These are phyloP conservation scores for Neurospora sp. DNA, from an alignment of 2,329 filamentous ascomycete genomes.

Conservation along the genomic window DNA sequence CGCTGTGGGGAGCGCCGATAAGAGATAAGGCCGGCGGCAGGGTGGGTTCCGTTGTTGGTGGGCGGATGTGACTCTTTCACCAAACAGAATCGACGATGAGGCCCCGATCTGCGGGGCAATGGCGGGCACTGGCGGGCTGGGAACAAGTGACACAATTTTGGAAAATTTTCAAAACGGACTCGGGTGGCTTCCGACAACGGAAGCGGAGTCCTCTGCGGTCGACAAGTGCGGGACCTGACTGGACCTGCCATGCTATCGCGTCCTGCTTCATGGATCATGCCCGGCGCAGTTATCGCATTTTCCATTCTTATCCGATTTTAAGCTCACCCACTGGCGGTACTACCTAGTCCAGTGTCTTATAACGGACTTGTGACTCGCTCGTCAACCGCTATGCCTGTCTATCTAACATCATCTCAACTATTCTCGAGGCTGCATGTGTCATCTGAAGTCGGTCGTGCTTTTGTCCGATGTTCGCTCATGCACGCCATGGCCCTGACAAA, in stretches of 20 bases:
- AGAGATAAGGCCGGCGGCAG: slow-evolving; percentile 1
- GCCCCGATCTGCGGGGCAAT: neutral
- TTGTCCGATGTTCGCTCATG: neutral
- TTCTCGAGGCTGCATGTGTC: neutral
- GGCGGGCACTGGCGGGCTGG: neutral
- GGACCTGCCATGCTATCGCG: neutral
- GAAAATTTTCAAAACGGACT: slow-evolving; percentile 1
- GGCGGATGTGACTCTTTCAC: slow-evolving; percentile 3
- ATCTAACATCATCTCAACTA: neutral
- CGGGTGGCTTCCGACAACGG: slow-evolving; percentile 4
- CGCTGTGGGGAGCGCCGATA: slow-evolving; percentile 10
- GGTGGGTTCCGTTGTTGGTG: neutral
- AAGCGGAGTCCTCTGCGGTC: neutral
- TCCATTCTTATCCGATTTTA: neutral
- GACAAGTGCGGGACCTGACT: neutral
- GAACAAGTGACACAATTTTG: slow-evolving; percentile 3
- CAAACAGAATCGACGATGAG: neutral
- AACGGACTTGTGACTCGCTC: neutral
- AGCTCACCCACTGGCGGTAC: neutral
- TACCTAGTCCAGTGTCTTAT: no score
- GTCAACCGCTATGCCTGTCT: neutral
- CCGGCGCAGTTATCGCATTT: neutral
- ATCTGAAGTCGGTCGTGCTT: neutral
- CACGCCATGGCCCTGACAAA: neutral
- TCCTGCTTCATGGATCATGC: neutral